Evolutionary conservation across 2,329 filamentous ascomycete species (phyloP).

Genomic region (Fusarium succisae): DNA sequence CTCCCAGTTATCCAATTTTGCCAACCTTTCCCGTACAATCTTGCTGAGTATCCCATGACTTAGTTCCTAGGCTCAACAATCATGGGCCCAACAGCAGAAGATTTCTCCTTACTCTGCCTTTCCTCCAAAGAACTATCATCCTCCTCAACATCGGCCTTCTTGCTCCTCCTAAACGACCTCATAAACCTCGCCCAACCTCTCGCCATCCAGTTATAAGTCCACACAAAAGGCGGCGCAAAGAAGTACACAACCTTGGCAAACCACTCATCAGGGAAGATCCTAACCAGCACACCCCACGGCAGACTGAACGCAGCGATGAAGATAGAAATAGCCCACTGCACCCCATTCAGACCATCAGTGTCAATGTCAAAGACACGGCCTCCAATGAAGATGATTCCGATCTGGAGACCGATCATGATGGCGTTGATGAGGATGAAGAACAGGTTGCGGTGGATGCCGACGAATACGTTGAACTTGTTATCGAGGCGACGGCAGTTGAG

Average conservation of each 20-base stretch:
- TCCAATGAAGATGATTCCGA: constrained; percentile 90
- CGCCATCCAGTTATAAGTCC: background rate
- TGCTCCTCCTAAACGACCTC: background rate
- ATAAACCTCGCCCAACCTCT: background rate
- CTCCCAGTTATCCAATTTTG: background rate
- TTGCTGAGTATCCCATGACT: background rate
- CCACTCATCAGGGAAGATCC: constrained; percentile 18
- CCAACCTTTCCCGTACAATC: background rate
- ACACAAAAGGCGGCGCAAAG: constrained; percentile 11
- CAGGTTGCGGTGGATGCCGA: constrained; percentile 82
- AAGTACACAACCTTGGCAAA: constrained; percentile 4
- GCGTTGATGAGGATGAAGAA: constrained; percentile 89
- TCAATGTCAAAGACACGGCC: constrained; percentile 81
- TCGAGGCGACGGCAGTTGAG: constrained; percentile 85
- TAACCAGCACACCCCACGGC: constrained; percentile 8
- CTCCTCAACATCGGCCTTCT: background rate
- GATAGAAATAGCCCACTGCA: constrained; percentile 89
- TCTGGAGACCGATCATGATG: constrained; percentile 88
- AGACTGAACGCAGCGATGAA: constrained; percentile 49
- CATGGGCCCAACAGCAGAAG: background rate
- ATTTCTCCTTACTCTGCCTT: background rate
- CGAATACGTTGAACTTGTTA: constrained; percentile 95
- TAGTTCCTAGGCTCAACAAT: background rate
- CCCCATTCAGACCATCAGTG: constrained; percentile 66
- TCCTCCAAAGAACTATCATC: background rate